Evolutionary conservation across 257 asterid species (phyloP).

Genomic region (Solanum virginianum): DNA sequence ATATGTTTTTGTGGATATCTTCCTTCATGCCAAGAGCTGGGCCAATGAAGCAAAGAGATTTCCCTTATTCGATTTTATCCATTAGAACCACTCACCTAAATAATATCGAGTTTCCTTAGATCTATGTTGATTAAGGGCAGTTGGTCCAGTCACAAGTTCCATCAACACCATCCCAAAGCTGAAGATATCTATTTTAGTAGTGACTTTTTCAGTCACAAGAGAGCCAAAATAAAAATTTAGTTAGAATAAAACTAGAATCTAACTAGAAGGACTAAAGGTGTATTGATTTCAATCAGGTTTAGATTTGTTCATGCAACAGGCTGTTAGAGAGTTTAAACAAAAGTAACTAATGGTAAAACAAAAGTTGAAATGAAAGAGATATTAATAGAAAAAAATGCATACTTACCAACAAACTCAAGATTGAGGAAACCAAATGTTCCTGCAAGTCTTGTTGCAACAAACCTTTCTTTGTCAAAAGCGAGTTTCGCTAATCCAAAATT

Average conservation of each 20-base stretch:
- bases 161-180: slow-evolving; percentile 51
- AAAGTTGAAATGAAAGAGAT: too few species aligned
- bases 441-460: too few species aligned
- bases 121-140: background rate
- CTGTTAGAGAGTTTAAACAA: background rate
- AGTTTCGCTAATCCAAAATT: too few species aligned
- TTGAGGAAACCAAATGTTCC: too few species aligned
- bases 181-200: slow-evolving; percentile 69
- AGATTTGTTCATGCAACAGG: background rate
- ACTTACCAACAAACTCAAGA: too few species aligned
- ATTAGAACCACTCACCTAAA: too few species aligned
- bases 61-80: too few species aligned
- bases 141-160: too few species aligned
- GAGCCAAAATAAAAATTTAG: background rate
- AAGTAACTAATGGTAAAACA: too few species aligned
- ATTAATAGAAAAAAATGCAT: too few species aligned
- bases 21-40: background rate
- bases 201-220: slow-evolving; percentile 74
- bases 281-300: background rate
- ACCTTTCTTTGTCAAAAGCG: too few species aligned
- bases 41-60: too few species aligned
- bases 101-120: background rate
- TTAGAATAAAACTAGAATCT: background rate
- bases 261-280: background rate
- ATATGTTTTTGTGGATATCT: background rate